Evolutionary conservation across 2,329 filamentous ascomycete species (phyloP).

Genomic region (Ceratocystis alfenasii): DNA sequence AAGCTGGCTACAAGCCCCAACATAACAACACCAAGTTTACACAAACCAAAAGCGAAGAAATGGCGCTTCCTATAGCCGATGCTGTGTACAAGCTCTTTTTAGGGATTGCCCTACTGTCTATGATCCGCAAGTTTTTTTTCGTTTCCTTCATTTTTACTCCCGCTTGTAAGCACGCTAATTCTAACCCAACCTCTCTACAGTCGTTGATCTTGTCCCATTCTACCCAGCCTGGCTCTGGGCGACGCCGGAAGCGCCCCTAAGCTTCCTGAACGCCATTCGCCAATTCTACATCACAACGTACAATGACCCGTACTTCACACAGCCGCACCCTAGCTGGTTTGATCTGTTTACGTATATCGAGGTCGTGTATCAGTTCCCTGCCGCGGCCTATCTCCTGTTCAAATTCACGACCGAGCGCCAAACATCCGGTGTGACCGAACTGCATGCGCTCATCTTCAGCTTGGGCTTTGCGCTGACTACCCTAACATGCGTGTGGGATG

Average conservation of each 20-base stretch:
- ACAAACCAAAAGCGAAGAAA: neutral
- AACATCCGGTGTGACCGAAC: conserved; percentile 32
- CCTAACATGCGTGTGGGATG: conserved; percentile 40
- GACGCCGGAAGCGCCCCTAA: conserved; percentile 34
- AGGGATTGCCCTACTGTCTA: conserved; percentile 21
- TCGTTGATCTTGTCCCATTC: conserved; percentile 42
- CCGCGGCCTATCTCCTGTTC: conserved; percentile 37
- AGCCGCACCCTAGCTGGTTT: conserved; percentile 38
- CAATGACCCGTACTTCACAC: conserved; percentile 40
- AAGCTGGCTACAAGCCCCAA: no score
- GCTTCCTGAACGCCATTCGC: conserved; percentile 37
- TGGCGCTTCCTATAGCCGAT: conserved; percentile 10
- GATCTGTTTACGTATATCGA: conserved; percentile 40
- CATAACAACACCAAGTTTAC: no score
- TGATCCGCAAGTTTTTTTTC: conserved; percentile 22
- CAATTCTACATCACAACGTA: conserved; percentile 37
- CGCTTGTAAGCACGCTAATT: neutral
- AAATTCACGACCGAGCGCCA: conserved; percentile 28
- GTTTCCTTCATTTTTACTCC: neutral
- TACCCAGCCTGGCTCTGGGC: conserved; percentile 40
- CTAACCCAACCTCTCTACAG: conserved; percentile 28
- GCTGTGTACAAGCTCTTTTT: conserved; percentile 15
- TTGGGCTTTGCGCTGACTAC: conserved; percentile 42
- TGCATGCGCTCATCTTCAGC: conserved; percentile 41
- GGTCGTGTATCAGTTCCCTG: conserved; percentile 39